Evolutionary conservation across 2,329 filamentous ascomycete genomes (phyloP), one percentile per base, ranked within the genome.

Genomic region (Fusarium mundagurra): DNA sequence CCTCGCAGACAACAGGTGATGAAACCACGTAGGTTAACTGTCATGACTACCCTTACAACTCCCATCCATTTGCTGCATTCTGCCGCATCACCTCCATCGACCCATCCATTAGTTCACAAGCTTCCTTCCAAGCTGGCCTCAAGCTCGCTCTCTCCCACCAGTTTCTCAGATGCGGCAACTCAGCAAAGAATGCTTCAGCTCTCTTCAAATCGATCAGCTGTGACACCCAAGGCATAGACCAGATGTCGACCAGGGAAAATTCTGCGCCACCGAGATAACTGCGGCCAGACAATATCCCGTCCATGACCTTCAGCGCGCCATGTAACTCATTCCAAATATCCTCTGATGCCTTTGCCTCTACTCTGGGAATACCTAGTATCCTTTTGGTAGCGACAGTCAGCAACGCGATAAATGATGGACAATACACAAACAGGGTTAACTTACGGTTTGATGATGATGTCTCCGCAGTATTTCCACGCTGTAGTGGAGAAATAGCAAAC

Each of bases 241-340:
- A 51, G 3, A 51, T 34, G 0, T 51, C 48, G 0, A 11, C 47
- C 1, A 24, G 12, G 0, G 31, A 34, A 1, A 51, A 51, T 0
- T 3, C 0, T 24, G 9, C 12, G n/a, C 48, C 48, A 2, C 17
- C 31, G 8, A 51, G 48, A 24, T 51, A 34, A 16, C 9, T 10
- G 2, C 22, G 31, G n/a, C 22, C 4, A 3, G 48, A 51, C 31
- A 34, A 14, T 1, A 18, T 20, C 6, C 48, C 31, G 4, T 51
- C 31, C 31, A 51, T 20, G 12, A 5, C n/a, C 11, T 34, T 51
- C 0, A 51, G 8, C 0, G 48, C 31, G 8, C n/a, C 17, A 4
- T 24, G 0, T 0, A 51, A 0, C 17, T 34, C 48, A 2, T 20
- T 16, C 48, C 31, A 51, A 16, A 34, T 51, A 24, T 24, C 17